Percentiles rank a stretch among this genome's conserved stretches.
Evolutionary conservation across 495 filamentous ascomycete species (phyloP).

Genomic region (Rostrohypoxylon terebratum): DNA sequence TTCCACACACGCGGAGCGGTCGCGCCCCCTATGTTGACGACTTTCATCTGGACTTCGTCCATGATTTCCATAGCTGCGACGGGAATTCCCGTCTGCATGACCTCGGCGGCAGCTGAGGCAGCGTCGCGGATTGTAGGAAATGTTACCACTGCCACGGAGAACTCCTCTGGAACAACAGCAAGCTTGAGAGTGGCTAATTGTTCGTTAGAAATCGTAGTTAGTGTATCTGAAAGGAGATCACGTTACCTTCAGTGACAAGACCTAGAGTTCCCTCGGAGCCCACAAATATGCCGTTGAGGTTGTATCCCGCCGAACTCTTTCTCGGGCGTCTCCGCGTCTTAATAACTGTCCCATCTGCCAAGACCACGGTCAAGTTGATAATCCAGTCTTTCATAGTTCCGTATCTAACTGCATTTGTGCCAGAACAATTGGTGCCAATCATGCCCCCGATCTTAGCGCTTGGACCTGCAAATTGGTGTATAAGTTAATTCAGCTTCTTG

Average conservation of each 20-base stretch:
- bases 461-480: slow-evolving; percentile 55
- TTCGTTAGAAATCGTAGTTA: not conserved
- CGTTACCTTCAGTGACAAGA: slow-evolving; percentile 72
- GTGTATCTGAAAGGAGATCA: not conserved
- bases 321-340: slow-evolving; percentile 79
- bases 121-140: slow-evolving; percentile 81
- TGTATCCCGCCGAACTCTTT: slow-evolving; percentile 85
- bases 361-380: slow-evolving; percentile 80
- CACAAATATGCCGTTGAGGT: slow-evolving; percentile 80
- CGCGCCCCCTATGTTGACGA: slow-evolving; percentile 77
- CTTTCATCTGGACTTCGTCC: slow-evolving; percentile 85
- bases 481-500: slow-evolving; percentile 30
- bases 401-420: slow-evolving; percentile 84
- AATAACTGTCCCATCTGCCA: slow-evolving; percentile 82
- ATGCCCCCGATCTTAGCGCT: slow-evolving; percentile 76
- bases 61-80: slow-evolving; percentile 86
- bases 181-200: slow-evolving; percentile 74
- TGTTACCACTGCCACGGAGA: slow-evolving; percentile 78
- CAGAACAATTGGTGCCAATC: slow-evolving; percentile 84
- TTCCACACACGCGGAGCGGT: slow-evolving; percentile 77
- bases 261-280: slow-evolving; percentile 84
- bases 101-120: slow-evolving; percentile 73
- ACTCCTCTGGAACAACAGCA: slow-evolving; percentile 76
- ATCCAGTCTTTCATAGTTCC: slow-evolving; percentile 93
- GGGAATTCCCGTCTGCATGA: slow-evolving; percentile 78